Percentiles rank a stretch among this genome's conserved stretches.
Evolutionary conservation across 2,329 filamentous ascomycete species (phyloP).

Genomic region (Colletotrichum filicis): DNA sequence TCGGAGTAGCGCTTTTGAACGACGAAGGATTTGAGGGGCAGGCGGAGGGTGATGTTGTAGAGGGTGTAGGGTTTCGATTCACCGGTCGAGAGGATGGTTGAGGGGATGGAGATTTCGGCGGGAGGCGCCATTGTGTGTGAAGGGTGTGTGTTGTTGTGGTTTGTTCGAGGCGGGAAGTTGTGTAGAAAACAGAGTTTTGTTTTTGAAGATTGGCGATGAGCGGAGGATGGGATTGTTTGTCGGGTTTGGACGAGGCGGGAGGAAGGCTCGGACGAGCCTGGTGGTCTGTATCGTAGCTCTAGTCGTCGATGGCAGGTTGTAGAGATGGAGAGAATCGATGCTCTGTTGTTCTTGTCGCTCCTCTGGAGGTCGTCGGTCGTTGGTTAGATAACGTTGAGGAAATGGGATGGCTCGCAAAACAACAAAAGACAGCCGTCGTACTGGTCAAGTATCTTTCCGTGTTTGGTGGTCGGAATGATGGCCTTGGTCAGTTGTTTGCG

Average conservation of each 20-base stretch:
- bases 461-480: slow-evolving; percentile 15
- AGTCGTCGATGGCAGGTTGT: slow-evolving; percentile 6
- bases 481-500: slow-evolving; percentile 18
- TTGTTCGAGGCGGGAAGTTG: background rate
- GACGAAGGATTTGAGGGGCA: slow-evolving; percentile 80
- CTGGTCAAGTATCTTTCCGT: background rate
- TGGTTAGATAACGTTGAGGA: background rate
- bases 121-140: slow-evolving; percentile 66
- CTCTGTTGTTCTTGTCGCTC: background rate
- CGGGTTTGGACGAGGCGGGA: slow-evolving; percentile 16
- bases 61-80: slow-evolving; percentile 77
- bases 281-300: background rate
- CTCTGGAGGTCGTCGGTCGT: background rate
- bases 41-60: slow-evolving; percentile 82
- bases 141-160: background rate
- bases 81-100: slow-evolving; percentile 66
- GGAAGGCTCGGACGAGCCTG: slow-evolving; percentile 4
- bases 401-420: background rate
- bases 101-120: slow-evolving; percentile 74
- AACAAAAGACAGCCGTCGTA: background rate
- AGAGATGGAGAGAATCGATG: background rate
- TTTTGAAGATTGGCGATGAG: background rate
- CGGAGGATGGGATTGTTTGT: background rate
- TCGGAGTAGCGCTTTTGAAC: slow-evolving; percentile 87
- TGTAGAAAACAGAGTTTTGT: background rate